These are phyloP conservation scores for Lagenidium sp. DNA, from an alignment of 352 stramenopile species.

Conservation along the genomic window DNA sequence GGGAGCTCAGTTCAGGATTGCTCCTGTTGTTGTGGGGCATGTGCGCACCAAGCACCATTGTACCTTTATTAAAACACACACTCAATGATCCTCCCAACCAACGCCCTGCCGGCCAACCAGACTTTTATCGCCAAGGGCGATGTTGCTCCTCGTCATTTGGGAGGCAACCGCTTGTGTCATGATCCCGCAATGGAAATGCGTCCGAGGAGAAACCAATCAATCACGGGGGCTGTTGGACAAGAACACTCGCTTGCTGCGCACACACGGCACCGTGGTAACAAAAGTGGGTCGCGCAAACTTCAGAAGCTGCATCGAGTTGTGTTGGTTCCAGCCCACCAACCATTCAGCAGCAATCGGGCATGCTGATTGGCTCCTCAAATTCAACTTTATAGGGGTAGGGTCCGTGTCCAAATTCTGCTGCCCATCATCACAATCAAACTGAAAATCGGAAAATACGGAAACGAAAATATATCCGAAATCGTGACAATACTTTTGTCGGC, in stretches of 20 bases:
- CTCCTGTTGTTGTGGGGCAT: no score
- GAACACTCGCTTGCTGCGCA: neutral
- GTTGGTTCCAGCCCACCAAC: neutral
- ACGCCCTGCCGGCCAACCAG: no score
- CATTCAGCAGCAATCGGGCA: neutral
- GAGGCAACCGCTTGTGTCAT: neutral
- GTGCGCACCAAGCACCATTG: no score
- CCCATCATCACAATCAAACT: neutral
- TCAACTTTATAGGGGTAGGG: neutral
- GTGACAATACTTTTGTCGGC: no score
- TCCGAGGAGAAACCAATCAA: neutral
- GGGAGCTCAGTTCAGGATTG: no score
- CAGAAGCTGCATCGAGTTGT: neutral
- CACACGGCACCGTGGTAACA: neutral
- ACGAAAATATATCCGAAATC: no score
- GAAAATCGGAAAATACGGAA: neutral
- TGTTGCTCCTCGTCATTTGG: neutral
- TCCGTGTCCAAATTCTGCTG: neutral
- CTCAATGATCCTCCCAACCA: no score
- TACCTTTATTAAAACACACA: no score
- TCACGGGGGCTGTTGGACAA: neutral
- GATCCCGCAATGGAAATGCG: neutral
- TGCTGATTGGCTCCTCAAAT: neutral
- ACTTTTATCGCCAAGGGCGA: neutral
- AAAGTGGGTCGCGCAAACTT: neutral